Percentiles rank a stretch among this genome's conserved stretches.
phyloP scores from a whole-genome alignment of 352 stramenopile species.

The Phytophthora multivora region DNA sequence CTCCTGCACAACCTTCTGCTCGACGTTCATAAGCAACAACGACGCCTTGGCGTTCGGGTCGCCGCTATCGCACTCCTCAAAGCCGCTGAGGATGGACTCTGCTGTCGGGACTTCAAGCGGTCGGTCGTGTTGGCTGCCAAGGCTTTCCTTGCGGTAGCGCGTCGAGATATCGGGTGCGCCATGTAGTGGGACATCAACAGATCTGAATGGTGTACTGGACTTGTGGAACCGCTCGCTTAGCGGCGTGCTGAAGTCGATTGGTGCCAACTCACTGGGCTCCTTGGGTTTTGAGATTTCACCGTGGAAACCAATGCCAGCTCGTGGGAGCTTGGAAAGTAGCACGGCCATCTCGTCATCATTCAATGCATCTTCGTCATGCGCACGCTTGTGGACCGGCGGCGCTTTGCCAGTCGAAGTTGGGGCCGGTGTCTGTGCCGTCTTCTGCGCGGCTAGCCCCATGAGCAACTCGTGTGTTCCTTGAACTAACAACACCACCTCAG shows the following conservation, averaged over 20 bases:
- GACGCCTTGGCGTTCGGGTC: constrained; percentile 73
- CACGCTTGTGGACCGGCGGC: constrained; percentile 53
- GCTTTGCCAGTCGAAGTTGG: constrained; percentile 4
- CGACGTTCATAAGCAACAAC: constrained; percentile 53
- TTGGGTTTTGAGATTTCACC: constrained; percentile 68
- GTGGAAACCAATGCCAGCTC: constrained; percentile 79
- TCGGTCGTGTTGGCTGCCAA: constrained; percentile 24
- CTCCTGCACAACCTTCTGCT: constrained; percentile 42
- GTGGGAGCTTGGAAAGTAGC: constrained; percentile 66
- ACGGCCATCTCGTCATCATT: constrained; percentile 63
- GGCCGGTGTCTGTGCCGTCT: constrained; percentile 2
- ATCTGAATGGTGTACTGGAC: constrained; percentile 78
- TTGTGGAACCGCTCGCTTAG: constrained; percentile 81
- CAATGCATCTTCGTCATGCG: constrained; percentile 55
- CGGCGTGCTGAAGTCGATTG: constrained; percentile 50
- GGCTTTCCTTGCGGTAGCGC: constrained; percentile 36
- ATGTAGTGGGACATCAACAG: constrained; percentile 61
- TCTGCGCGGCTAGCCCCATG: constrained; percentile 36
- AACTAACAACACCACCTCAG: constrained; percentile 57
- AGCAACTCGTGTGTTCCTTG: constrained; percentile 64
- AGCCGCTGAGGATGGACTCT: constrained; percentile 78
- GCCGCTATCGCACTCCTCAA: constrained; percentile 82
- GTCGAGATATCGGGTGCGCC: constrained; percentile 40
- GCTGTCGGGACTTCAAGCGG: constrained; percentile 66
- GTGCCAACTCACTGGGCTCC: constrained; percentile 50